Conservation (phyloP, 1,284 basidiomycete genomes). For the Coriolopsis trogii region DNA sequence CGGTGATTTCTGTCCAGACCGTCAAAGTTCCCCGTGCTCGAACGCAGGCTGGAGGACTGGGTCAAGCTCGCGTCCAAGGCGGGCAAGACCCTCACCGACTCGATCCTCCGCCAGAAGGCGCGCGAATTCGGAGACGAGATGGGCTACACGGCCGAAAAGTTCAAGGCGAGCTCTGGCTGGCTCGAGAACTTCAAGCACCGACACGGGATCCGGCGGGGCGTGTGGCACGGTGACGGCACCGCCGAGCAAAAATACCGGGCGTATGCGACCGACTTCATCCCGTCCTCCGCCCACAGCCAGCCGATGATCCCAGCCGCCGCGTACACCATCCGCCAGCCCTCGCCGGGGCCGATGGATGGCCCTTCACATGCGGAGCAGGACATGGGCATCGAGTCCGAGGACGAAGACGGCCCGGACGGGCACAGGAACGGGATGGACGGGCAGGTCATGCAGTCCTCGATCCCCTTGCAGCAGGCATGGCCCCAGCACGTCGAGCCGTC, state of each 20-base stretch:
- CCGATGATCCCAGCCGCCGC: conserved; percentile 1
- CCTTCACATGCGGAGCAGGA: conserved; percentile 6
- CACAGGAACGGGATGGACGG: background rate
- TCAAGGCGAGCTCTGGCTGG: conserved; percentile 92
- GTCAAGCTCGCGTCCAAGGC: conserved; percentile 40
- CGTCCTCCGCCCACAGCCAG: background rate
- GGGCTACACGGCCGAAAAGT: conserved; percentile 67
- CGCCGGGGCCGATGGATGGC: conserved; percentile 3
- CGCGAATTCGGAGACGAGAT: conserved; percentile 64
- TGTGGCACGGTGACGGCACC: conserved; percentile 47
- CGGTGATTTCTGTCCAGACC: conserved; percentile 54
- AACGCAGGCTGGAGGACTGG: conserved; percentile 49
- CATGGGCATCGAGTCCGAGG: conserved; percentile 6
- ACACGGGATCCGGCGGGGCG: conserved; percentile 68
- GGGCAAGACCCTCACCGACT: conserved; percentile 66
- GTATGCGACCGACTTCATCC: conserved; percentile 12
- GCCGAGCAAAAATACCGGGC: conserved; percentile 11
- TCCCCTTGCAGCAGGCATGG: conserved; percentile 10
- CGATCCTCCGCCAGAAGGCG: conserved; percentile 72
- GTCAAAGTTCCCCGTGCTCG: conserved; percentile 80
- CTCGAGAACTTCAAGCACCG: conserved; percentile 90
- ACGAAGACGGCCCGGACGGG: conserved; percentile 2
- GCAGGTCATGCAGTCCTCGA: conserved; percentile 11
- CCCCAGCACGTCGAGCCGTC: conserved; percentile 2
- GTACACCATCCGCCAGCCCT: background rate